Percentiles rank a stretch among this genome's conserved stretches.
These are phyloP conservation scores for Penicillium silybi DNA, from an alignment of 495 filamentous ascomycete species.

Conservation along the genomic window DNA sequence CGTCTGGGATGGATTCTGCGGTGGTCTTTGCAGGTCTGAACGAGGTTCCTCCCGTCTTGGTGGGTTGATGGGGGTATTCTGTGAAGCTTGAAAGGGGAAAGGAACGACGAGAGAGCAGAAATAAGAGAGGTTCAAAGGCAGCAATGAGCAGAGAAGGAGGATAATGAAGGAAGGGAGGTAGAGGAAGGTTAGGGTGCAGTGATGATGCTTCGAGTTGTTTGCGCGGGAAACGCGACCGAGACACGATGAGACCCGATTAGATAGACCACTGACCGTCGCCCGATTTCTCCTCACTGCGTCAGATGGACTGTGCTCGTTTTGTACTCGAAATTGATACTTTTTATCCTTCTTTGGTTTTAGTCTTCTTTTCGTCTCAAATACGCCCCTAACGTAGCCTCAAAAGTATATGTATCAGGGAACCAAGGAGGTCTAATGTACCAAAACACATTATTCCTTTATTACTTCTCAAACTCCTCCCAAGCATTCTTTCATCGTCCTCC, in stretches of 20 bases:
- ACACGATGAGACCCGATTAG: constrained; percentile 16
- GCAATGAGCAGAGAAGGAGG: not conserved
- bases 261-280: constrained; percentile 9
- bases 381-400: too few species aligned
- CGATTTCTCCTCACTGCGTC: not conserved
- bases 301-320: not conserved
- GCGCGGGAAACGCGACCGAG: constrained; percentile 29
- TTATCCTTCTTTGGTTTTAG: not conserved
- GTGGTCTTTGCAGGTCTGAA: constrained; percentile 8
- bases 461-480: too few species aligned
- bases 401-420: too few species aligned
- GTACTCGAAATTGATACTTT: not conserved
- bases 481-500: too few species aligned
- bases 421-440: too few species aligned
- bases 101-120: not conserved
- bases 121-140: not conserved
- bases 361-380: too few species aligned
- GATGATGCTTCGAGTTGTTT: constrained; percentile 35
- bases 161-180: not conserved
- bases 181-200: constrained; percentile 1
- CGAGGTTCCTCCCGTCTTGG: constrained; percentile 7
- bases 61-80: not conserved
- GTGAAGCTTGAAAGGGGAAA: not conserved
- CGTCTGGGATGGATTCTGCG: not conserved
- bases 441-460: too few species aligned